A percentile compares a stretch with the other conserved stretches of the same genome.
phyloP scores from a whole-genome alignment of 352 stramenopile species.

The Phytophthora europaea region DNA sequence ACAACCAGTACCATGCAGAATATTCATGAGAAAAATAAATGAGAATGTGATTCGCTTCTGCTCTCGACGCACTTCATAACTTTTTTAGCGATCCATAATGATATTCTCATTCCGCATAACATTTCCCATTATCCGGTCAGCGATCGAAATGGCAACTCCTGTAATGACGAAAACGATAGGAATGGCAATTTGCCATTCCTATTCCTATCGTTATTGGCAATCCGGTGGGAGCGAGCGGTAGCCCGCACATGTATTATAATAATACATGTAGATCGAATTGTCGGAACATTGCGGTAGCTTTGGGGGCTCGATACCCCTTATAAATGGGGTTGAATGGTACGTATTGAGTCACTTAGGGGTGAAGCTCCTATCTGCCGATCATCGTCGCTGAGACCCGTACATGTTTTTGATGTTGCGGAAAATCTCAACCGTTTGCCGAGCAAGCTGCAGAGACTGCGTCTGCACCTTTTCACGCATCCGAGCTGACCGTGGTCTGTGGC shows the following conservation, averaged over 20 bases:
- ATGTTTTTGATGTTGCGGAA: slow-evolving; percentile 68
- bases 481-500: slow-evolving; percentile 63
- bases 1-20: background rate
- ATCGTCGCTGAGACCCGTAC: slow-evolving; percentile 43
- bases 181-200: too few species aligned
- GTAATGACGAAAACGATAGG: too few species aligned
- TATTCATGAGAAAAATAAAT: background rate
- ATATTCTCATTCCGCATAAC: background rate
- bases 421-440: slow-evolving; percentile 69
- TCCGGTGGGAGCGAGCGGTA: too few species aligned
- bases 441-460: slow-evolving; percentile 64
- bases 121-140: too few species aligned
- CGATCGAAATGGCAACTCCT: too few species aligned
- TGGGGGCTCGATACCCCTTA: too few species aligned
- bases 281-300: too few species aligned
- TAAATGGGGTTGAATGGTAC: too few species aligned
- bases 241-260: too few species aligned
- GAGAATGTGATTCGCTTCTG: background rate
- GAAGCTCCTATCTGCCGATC: slow-evolving; percentile 1
- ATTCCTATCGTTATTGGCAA: too few species aligned
- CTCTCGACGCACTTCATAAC: background rate
- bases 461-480: slow-evolving; percentile 80
- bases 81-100: background rate
- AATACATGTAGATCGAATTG: too few species aligned
- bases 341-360: too few species aligned